Evolutionary conservation across 2,329 filamentous ascomycete species (phyloP).

Genomic region (Cercospora citrullina): DNA sequence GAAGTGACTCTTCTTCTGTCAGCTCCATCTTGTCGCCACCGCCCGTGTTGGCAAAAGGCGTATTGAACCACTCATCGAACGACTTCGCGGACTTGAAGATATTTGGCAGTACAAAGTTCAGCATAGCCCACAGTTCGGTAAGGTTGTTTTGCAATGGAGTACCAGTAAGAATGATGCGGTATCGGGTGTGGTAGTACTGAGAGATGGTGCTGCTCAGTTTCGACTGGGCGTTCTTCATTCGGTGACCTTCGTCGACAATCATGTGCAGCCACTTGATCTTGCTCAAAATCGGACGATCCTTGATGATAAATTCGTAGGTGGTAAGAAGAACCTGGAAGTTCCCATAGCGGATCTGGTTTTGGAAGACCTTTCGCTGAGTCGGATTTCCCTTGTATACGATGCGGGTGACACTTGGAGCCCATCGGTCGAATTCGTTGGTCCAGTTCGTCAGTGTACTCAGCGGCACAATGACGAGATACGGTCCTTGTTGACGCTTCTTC

Average conservation of each 20-base stretch:
- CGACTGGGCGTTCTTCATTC: constrained; percentile 98
- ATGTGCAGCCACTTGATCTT: constrained; percentile 99
- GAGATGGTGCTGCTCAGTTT: constrained; percentile 95
- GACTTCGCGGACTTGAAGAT: constrained; percentile 99
- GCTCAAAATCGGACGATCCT: constrained; percentile 89
- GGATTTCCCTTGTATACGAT: constrained; percentile 98
- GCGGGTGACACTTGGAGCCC: constrained; percentile 82
- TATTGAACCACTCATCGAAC: constrained; percentile 99
- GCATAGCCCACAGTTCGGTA: constrained; percentile 92
- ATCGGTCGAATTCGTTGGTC: constrained; percentile 98
- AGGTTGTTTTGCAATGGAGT: constrained; percentile 97
- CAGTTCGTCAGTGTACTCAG: constrained; percentile 97
- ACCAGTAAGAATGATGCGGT: constrained; percentile 94
- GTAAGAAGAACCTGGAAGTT: constrained; percentile 95
- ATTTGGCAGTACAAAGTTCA: constrained; percentile 96
- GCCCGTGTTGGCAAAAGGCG: constrained; percentile 96
- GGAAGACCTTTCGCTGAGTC: constrained; percentile 80
- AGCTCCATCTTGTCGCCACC: constrained; percentile 98
- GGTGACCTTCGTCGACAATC: constrained; percentile 99
- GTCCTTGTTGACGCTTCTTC: constrained; percentile 85
- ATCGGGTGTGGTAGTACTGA: constrained; percentile 91
- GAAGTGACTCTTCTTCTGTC: constrained; percentile 98
- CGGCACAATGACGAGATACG: constrained; percentile 94
- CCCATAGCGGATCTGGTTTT: constrained; percentile 90
- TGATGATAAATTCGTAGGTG: constrained; percentile 99